Evolutionary conservation across 176 grass and related monocot genomes (phyloP), one percentile per base, ranked within the genome.

Genomic region (Eleusine indica): DNA sequence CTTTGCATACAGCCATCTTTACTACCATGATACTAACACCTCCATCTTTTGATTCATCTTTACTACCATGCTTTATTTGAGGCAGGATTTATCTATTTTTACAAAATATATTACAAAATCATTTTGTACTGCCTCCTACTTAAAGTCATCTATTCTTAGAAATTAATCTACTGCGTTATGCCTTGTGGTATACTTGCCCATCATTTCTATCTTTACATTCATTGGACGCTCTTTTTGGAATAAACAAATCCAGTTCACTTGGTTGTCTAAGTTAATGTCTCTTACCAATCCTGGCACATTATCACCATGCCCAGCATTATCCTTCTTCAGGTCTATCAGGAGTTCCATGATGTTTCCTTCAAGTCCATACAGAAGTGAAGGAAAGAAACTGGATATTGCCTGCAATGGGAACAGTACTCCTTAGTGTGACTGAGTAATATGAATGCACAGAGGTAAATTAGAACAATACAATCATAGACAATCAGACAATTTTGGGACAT

Each of bases 181-280:
- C 93, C 69, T 91, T 90, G 13, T 88, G 74, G 60, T 66, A 35
- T 39, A 85, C 86, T 54, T 70, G 52, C 43, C 92, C 94, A 60
- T 86, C 80, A 40, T 42, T 64, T 62, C 77, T 82, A 62, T 65
- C 81, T 80, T 86, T 66, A 47, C 47, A 85, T 66, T 25, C 40
- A 41, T 64, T 68, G 63, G 70, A 49, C 10, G n/a, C 82, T 88
- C 66, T 73, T 82, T 67, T 71, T 63, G 2, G 7, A 73, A 67
- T 66, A 74, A 39, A 76, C 76, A 71, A 73, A 65, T 85, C 82
- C 87, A 47, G 44, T 47, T 47, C 44, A 73, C 89, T 80, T 88
- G 71, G 48, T 91, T 94, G 28, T 91, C 88, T 66, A 92, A 80
- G 84, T 98, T 98, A 73, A 95, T 95, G 87, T 95, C 91, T 95